These are phyloP conservation scores for Corinectria fuckeliana DNA, from an alignment of 2,329 filamentous ascomycete genomes.

Conservation along the genomic window DNA sequence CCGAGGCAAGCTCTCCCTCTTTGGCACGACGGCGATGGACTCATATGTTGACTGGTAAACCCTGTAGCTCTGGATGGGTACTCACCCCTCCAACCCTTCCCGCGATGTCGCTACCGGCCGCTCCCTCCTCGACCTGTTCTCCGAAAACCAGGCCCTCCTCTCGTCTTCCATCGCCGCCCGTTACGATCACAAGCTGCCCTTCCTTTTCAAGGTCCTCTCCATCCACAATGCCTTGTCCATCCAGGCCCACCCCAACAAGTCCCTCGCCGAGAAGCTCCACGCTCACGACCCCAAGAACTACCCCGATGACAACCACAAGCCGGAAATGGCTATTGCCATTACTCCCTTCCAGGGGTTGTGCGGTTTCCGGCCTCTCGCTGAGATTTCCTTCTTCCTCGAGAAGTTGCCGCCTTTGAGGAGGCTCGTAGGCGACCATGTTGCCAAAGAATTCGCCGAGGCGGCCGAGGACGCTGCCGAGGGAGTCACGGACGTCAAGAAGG, in stretches of 20 bases:
- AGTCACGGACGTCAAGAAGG: slow-evolving; percentile 71
- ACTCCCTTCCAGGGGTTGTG: slow-evolving; percentile 96
- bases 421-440: slow-evolving; percentile 70
- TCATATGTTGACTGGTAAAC: neutral
- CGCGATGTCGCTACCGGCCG: slow-evolving; percentile 86
- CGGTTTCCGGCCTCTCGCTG: slow-evolving; percentile 86
- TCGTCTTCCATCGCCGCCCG: slow-evolving; percentile 73
- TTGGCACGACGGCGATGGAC: too few relatives aligned
- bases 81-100: slow-evolving; percentile 93
- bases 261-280: slow-evolving; percentile 85
- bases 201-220: slow-evolving; percentile 97
- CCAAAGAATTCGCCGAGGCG: slow-evolving; percentile 60
- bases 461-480: slow-evolving; percentile 50
- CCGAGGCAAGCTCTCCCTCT: slow-evolving; percentile 68
- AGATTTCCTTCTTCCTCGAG: slow-evolving; percentile 85
- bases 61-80: slow-evolving; percentile 94
- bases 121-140: slow-evolving; percentile 83
- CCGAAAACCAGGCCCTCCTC: slow-evolving; percentile 85
- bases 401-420: slow-evolving; percentile 62
- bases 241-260: slow-evolving; percentile 96
- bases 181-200: slow-evolving; percentile 85
- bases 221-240: slow-evolving; percentile 97
- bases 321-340: slow-evolving; percentile 98
- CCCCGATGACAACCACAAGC: slow-evolving; percentile 99
- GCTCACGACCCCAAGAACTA: slow-evolving; percentile 90